Base-by-base conservation (phyloP, 805 yeast species). In the Candida ipomoeae region DNA sequence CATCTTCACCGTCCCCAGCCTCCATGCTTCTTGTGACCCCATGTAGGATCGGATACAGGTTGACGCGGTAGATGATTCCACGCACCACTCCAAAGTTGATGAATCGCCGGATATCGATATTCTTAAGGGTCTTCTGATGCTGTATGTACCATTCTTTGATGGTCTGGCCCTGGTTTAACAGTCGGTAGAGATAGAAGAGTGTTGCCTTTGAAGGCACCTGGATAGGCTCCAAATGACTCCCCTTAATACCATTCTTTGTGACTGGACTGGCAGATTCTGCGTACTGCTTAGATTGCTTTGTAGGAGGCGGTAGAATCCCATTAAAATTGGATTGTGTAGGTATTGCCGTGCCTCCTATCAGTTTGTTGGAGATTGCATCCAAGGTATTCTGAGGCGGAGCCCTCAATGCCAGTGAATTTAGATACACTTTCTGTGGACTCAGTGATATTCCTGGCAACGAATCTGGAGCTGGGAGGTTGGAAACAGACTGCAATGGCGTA, bases 81-180 rank as follows among this genome's bases (percentile, higher is more conserved):
- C 89, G 79, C 21, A 89, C 71, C 2, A 89, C 77, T 1, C 99
- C 99, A 73, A 91, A 94, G 17, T 90, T 82, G 18, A 94, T 73
- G 58, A 94, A 88, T 48, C 96, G 71, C 55, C 98, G 75, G 3
- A 94, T 73, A 65, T 94, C 99, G 39, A 95, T 81, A 55, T 82
- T 78, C 26, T 70, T 65, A 15, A 94, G 69, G 3, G 70, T 67
- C 43, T 78, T 78, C 37, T 72, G 73, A 61, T 94, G 84, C 51
- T 82, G 86, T 23, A 76, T 60, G 62, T 82, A 88, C 98, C 99
- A 95, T 21, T 85, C 88, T 53, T 82, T 82, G 10, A 94, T 73
- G 0, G 88, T 78, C 39, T 79, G 81, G 0, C 96, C 94, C 55
- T 86, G 95, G 53, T 84, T 85, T 51, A 94, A 73, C 1, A 90